Evolutionary conservation across 1,139 yeast genomes (phyloP), one percentile per base, ranked within the genome.

Genomic region (Hanseniaspora uvarum): DNA sequence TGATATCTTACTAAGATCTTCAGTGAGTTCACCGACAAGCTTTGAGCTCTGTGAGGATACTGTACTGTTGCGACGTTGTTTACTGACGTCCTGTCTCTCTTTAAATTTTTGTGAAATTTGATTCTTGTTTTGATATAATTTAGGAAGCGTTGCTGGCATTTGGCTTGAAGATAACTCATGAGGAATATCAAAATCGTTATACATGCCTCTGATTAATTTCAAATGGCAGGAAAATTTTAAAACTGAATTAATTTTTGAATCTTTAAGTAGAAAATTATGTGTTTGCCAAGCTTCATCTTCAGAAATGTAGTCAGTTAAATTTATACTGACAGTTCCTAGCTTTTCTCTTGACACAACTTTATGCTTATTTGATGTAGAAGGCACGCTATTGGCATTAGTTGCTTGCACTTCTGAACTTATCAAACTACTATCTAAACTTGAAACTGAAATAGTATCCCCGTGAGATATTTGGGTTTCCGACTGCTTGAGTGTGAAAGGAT

Each of bases 201-300:
- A 66, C 2, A 58, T 66, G 5, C 83, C 83, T 49, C 75, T 68
- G 1, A 71, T 57, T 50, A 76, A 74, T 60, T 61, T 75, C 65
- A 66, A 75, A 64, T 64, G 76, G 59, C 75, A 72, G 65, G 68
- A 68, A 55, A 70, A 73, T 61, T 77, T 80, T 45, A 86, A 68
- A 44, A 88, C 82, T 5, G 94, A 82, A 65, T 92, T 89, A 23
- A 89, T 81, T 60, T 86, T 86, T 11, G 95, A 83, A 37, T 86
- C 78, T 60, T 82, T 82, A 47, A 89, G 70, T 53, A 89, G 69
- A 61, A 84, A 86, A 59, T 83, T 76, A 55, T 81, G 76, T 21
- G 78, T 74, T 19, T 62, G 58, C 36, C 72, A 71, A 16, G 77
- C 75, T 46, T 78, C 78, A 31, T 72, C 70, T 52, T 75, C 76